Base-by-base conservation (phyloP, 345 rosid species). In the Linum usitatissimum region DNA sequence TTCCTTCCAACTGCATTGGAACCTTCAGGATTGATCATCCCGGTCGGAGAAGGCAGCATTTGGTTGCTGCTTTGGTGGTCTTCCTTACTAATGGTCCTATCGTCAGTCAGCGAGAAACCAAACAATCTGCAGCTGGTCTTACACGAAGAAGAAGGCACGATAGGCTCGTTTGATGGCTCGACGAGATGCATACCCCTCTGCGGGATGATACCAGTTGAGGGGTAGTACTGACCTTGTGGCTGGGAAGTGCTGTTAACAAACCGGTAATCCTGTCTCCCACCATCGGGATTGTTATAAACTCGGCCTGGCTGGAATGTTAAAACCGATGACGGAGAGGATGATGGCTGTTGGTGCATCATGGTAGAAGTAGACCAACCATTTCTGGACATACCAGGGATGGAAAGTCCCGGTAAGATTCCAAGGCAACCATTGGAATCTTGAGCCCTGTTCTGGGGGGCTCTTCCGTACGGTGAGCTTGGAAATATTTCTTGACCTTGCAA, bases 401-500 rank as follows among this genome's bases (percentile, higher is more conserved):
- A 84, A 53, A 73, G 62, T 60, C 77, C 77, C 68, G 76, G 74
- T 28, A 64, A 62, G 69, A 64, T 63, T 55, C 76, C 83, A 73
- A 70, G 63, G 51, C 61, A 14, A 58, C 83, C 81, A 73, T 34
- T 34, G 45, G 28, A 23, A 23, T 72, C 70, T 55, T 19, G 66
- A 66, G 77, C 74, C 76, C 77, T 82, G 12, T 60, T 66, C 31
- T 61, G 9, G 6, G 64, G 30, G 60, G 65, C 75, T 67, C 77
- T 63, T 31, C 73, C 70, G 69, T 63, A 78, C 23, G 83, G 68
- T 30, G 79, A 73, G 65, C 72, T 67, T 18, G 83, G 73, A 76
- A 75, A 80, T 65, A 82, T 87, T 87, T 90, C 97, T 93, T 90
- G 99, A 93, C 99, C 96, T 93, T 90, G 96, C 86, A 93, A 87